Evolutionary conservation across 106 monocot genomes (phyloP), one percentile per base, ranked within the genome.

Genomic region (Platanthera zijinensis): DNA sequence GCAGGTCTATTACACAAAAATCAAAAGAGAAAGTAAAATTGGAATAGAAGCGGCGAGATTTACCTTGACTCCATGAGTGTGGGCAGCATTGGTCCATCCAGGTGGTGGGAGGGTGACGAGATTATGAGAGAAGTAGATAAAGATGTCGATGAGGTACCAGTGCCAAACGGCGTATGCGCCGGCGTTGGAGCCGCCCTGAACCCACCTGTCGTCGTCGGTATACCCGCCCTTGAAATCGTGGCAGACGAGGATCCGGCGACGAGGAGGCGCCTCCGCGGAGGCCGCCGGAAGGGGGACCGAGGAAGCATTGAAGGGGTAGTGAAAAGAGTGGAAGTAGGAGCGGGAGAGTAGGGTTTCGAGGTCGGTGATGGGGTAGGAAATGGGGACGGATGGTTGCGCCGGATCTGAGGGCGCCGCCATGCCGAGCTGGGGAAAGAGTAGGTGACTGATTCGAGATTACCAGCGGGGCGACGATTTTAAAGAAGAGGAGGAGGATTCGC

Each of bases 201-300:
- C 86, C 89, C 87, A 91, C 71, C 59, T 68, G 54, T 97, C 97
- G 75, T 97, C 93, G 73, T 97, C 94, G 9, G 7, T 71, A 80
- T 97, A 97, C 51, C 94, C 97, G 6, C 97, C 93, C 78, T 79
- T 75, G 88, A 97, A 85, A 83, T 97, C 97, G 71, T 97, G 97
- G 87, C 97, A 93, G 21, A 91, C 96, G 17, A 97, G 91, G 7
- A 97, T 47, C 82, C 97, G 78, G 68, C 69, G 86, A 15, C 97
- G 89, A 32, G 48, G 30, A 11, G 89, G 86, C 52, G 82, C 69
- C 25, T 6, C 39, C 11, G 15, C 57, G 10, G 51, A 76, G 7
- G 87, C 79, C 3, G 75, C 39, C 0, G 91, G 83, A 46, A 90
- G 89, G 22, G 84, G 88, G 4, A 90, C 88, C 3, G 97, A 94